Evolutionary conservation across 345 rosid species (phyloP).

Genomic region (Gynandropsis gynandra): DNA sequence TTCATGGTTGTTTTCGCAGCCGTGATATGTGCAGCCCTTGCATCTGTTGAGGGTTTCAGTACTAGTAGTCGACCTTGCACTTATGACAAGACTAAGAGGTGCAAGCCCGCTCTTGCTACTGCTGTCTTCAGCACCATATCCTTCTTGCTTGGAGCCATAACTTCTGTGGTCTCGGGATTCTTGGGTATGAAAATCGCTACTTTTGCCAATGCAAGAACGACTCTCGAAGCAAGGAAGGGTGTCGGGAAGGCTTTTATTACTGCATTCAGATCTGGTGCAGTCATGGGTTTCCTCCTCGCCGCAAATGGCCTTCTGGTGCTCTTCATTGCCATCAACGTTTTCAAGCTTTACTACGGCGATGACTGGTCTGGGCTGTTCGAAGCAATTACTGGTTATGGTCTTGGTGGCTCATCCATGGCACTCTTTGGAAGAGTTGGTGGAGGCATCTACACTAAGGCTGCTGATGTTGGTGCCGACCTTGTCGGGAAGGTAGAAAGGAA

Average conservation of each 20-base stretch:
- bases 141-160: constrained; percentile 59
- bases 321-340: constrained; percentile 54
- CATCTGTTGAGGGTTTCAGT: constrained; percentile 62
- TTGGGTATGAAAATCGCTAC: constrained; percentile 88
- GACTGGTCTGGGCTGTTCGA: constrained; percentile 80
- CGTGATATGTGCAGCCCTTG: constrained; percentile 47
- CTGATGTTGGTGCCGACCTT: constrained; percentile 89
- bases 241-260: constrained; percentile 71
- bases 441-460: constrained; percentile 81
- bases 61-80: constrained; percentile 60
- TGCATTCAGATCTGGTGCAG: constrained; percentile 76
- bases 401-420: constrained; percentile 89
- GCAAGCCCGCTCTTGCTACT: constrained; percentile 81
- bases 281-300: constrained; percentile 82
- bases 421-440: constrained; percentile 83
- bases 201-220: constrained; percentile 76
- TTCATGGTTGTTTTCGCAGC: constrained; percentile 51
- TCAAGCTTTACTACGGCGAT: constrained; percentile 70
- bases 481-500: constrained; percentile 81
- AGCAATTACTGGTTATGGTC: constrained; percentile 81
- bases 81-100: constrained; percentile 38
- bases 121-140: constrained; percentile 64
- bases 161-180: constrained; percentile 71
- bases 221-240: constrained; percentile 76
- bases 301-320: constrained; percentile 78